phyloP scores from a whole-genome alignment of 148 eudicot genomes.

The Silene conica region DNA sequence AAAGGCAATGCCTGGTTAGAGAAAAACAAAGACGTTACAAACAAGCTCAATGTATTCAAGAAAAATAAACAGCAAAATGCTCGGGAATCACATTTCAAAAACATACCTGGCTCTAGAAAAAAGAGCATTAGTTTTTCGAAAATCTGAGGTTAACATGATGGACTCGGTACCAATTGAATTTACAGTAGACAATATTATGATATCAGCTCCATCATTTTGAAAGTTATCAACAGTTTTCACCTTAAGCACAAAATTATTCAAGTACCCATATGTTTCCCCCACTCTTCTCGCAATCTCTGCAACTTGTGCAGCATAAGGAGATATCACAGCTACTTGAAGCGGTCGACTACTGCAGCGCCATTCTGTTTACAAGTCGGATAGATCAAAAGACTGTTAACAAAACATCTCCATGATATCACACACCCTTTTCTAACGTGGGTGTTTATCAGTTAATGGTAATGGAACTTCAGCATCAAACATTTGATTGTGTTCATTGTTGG shows the following conservation, averaged over 20 bases:
- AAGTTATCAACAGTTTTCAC: conserved; percentile 48
- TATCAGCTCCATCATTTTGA: conserved; percentile 56
- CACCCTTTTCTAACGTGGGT: too few relatives aligned
- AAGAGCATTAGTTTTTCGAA: conserved; percentile 34
- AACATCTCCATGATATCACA: background rate
- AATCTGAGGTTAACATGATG: conserved; percentile 32
- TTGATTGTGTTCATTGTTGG: too few relatives aligned
- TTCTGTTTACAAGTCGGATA: conserved; percentile 27
- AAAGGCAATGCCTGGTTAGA: conserved; percentile 42
- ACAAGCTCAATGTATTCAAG: background rate
- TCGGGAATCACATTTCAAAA: background rate
- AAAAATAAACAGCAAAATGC: background rate
- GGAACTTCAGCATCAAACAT: background rate
- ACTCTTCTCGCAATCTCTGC: conserved; percentile 37
- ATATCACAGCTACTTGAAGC: conserved; percentile 39
- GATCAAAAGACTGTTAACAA: background rate
- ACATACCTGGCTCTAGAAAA: conserved; percentile 55
- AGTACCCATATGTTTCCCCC: conserved; percentile 24
- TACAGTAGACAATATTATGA: conserved; percentile 59
- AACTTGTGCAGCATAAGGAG: conserved; percentile 59
- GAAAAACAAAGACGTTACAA: background rate
- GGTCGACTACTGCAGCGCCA: conserved; percentile 25
- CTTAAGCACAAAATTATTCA: conserved; percentile 27
- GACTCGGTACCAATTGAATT: conserved; percentile 29
- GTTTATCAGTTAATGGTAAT: too few relatives aligned